phyloP scores from a whole-genome alignment of 768 basidiomycete genomes.

The Coprinopsis cinerea region DNA sequence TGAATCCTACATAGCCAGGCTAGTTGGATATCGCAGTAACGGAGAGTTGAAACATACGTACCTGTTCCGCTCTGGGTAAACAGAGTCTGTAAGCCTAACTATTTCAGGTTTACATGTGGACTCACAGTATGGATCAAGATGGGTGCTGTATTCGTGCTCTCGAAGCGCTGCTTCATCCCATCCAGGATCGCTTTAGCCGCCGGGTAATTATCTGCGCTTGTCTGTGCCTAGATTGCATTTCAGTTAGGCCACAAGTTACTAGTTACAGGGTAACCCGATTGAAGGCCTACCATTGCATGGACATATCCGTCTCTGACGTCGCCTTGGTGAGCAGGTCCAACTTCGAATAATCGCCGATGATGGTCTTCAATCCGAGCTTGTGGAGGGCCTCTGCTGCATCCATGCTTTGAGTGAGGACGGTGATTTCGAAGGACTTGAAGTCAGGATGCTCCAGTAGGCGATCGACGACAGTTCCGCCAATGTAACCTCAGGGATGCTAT shows the following conservation, averaged over 20 bases:
- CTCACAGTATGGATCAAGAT: constrained; percentile 48
- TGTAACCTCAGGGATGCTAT: too few species aligned
- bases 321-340: constrained; percentile 31
- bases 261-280: not conserved
- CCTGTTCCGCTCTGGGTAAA: too few species aligned
- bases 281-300: constrained; percentile 21
- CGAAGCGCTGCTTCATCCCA: constrained; percentile 41
- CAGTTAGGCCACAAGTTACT: not conserved
- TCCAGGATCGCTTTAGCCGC: constrained; percentile 42
- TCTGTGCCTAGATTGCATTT: constrained; percentile 16
- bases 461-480: not conserved
- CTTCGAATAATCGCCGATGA: constrained; percentile 41
- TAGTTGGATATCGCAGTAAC: not conserved
- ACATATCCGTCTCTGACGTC: constrained; percentile 35
- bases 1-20: constrained; percentile 8
- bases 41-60: not conserved
- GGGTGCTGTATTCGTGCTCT: constrained; percentile 34
- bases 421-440: constrained; percentile 29
- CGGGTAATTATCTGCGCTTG: constrained; percentile 35
- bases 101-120: too few species aligned
- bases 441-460: constrained; percentile 21
- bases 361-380: constrained; percentile 26
- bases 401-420: constrained; percentile 34
- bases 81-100: too few species aligned
- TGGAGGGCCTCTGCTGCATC: constrained; percentile 40